These are phyloP conservation scores for Arachis hypogaea DNA, from an alignment of 306 rosid species.

Conservation along the genomic window DNA sequence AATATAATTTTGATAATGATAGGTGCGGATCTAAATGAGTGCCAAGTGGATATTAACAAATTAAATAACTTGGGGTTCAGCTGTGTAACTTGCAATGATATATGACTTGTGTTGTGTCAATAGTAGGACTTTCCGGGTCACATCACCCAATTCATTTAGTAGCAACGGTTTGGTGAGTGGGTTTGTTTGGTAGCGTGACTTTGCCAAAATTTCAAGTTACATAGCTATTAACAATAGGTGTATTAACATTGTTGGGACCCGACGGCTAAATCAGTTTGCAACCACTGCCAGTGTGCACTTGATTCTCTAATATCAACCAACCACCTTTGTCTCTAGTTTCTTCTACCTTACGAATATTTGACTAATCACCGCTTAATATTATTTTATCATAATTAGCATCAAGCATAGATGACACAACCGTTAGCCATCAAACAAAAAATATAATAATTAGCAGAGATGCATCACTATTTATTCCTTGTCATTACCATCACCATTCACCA, in stretches of 20 bases:
- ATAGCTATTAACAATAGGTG: slow-evolving; percentile 39
- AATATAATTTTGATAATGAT: not conserved
- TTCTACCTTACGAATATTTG: slow-evolving; percentile 24
- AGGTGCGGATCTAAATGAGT: not conserved
- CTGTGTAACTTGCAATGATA: not conserved
- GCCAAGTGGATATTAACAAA: not conserved
- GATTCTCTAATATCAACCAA: slow-evolving; percentile 39
- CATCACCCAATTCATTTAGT: not conserved
- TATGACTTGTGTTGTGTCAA: not conserved
- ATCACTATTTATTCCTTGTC: not conserved
- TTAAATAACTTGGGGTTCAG: not conserved
- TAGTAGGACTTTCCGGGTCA: not conserved
- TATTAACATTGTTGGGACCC: slow-evolving; percentile 35
- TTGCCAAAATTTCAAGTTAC: slow-evolving; percentile 43
- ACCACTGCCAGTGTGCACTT: slow-evolving; percentile 42
- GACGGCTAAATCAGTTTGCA: slow-evolving; percentile 33
- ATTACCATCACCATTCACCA: too few species aligned
- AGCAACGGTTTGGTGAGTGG: slow-evolving; percentile 18
- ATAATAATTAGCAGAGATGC: not conserved
- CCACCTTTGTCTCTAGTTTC: not conserved
- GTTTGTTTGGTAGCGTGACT: slow-evolving; percentile 9
- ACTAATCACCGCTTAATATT: not conserved
- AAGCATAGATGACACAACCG: slow-evolving; percentile 23
- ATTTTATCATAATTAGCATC: slow-evolving; percentile 2
- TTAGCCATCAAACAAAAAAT: slow-evolving; percentile 4